phyloP scores from a whole-genome alignment of 192 early-diverging fungal genomes.

The Diversispora epigaea region DNA sequence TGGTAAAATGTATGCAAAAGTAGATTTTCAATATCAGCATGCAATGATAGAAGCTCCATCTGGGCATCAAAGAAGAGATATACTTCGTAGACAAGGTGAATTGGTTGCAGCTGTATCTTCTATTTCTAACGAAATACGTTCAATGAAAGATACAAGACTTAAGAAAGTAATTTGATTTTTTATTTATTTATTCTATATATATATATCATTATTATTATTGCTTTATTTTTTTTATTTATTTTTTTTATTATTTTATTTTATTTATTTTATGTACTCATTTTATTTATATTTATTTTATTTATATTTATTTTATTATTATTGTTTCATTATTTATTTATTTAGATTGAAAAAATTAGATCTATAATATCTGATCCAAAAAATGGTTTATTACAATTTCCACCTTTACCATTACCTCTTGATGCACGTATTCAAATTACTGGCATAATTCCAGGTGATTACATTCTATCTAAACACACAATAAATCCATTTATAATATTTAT shows the following conservation, averaged over 20 bases:
- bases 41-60: slow-evolving; percentile 57
- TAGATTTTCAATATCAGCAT: slow-evolving; percentile 79
- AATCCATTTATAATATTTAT: background rate
- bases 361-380: slow-evolving; percentile 85
- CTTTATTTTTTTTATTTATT: background rate
- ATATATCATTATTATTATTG: background rate
- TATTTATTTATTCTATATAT: background rate
- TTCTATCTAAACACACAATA: background rate
- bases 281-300: background rate
- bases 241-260: background rate
- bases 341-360: slow-evolving; percentile 80
- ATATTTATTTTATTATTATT: background rate
- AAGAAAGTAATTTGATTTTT: slow-evolving; percentile 66
- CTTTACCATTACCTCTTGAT: slow-evolving; percentile 88
- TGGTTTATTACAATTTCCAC: slow-evolving; percentile 74
- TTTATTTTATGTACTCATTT: background rate
- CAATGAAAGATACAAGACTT: slow-evolving; percentile 77
- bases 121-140: slow-evolving; percentile 72
- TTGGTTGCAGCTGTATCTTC: slow-evolving; percentile 73
- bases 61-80: slow-evolving; percentile 66
- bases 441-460: slow-evolving; percentile 67
- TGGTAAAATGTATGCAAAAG: slow-evolving; percentile 85
- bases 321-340: background rate
- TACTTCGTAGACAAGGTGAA: slow-evolving; percentile 79
- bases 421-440: slow-evolving; percentile 86